A percentile compares a stretch with the other conserved stretches of the same genome.
These are phyloP conservation scores for Leishmania gerbilli DNA, from an alignment of 208 protist genomes.

Conservation along the genomic window DNA sequence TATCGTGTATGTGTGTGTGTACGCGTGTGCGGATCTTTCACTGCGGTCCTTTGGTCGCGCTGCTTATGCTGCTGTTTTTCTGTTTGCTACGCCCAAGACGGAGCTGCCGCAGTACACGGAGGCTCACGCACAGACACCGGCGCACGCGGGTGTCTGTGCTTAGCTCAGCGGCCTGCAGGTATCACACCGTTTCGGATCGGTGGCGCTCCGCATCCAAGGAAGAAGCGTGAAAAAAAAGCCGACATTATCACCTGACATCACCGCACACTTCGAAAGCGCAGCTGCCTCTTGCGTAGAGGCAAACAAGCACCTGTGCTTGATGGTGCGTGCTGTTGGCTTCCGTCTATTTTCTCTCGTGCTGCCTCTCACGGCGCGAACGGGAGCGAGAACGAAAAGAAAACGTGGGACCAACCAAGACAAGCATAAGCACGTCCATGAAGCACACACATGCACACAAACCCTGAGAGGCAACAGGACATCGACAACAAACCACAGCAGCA, in stretches of 20 bases:
- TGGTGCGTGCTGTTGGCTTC: background rate
- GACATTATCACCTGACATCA: background rate
- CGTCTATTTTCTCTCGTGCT: background rate
- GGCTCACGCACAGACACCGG: background rate
- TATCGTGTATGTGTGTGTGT: background rate
- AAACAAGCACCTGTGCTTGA: background rate
- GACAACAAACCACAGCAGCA: background rate
- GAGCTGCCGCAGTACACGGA: background rate
- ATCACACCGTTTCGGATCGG: background rate
- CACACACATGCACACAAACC: constrained; percentile 2
- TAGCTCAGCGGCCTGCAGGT: background rate
- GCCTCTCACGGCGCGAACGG: background rate
- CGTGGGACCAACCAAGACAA: background rate
- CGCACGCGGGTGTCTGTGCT: background rate
- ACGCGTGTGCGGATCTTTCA: background rate
- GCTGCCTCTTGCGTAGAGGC: background rate
- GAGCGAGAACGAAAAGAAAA: background rate
- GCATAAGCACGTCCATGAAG: background rate
- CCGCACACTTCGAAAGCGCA: background rate
- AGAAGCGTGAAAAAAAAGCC: background rate
- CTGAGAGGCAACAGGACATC: constrained; percentile 4
- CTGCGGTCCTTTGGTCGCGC: background rate
- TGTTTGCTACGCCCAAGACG: background rate
- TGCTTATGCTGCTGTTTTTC: background rate
- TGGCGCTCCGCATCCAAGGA: background rate